A percentile compares a stretch with the other conserved stretches of the same genome.
These are phyloP conservation scores for Pulicaria dysenterica DNA, from an alignment of 129 eudicot genomes.

Conservation along the genomic window DNA sequence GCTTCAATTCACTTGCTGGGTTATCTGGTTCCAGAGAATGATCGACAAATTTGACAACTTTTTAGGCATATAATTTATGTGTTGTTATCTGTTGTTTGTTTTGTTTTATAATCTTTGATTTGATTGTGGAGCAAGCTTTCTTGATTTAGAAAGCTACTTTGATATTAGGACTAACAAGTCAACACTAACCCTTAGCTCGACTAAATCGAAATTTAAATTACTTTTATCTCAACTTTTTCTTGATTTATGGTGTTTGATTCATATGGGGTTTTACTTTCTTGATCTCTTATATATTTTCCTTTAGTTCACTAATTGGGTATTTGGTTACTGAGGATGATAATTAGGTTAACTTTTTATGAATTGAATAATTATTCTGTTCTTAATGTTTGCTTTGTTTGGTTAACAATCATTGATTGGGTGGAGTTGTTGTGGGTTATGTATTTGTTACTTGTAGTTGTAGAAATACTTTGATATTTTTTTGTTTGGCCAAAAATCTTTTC, in stretches of 20 bases:
- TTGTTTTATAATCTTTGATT: conserved; percentile 18
- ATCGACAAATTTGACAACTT: not conserved
- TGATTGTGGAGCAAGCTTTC: conserved; percentile 25
- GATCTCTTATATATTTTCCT: not conserved
- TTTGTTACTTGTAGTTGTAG: not conserved
- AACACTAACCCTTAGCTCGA: conserved; percentile 1
- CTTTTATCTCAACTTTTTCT: conserved; percentile 12
- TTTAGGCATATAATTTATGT: conserved; percentile 15
- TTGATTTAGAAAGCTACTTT: conserved; percentile 1
- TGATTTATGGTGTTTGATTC: conserved; percentile 19
- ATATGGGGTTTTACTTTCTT: not conserved
- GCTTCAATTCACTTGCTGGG: conserved; percentile 18
- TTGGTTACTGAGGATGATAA: too few species aligned
- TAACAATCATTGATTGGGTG: conserved; percentile 19
- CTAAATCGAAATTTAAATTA: not conserved
- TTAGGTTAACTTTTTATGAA: too few species aligned
- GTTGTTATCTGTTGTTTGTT: conserved; percentile 16
- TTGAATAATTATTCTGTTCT: not conserved
- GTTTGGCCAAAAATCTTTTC: not conserved
- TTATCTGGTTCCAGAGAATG: conserved; percentile 9
- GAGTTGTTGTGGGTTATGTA: not conserved
- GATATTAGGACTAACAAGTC: conserved; percentile 13
- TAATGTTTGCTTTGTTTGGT: conserved; percentile 14
- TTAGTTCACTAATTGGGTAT: not conserved
- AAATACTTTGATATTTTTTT: not conserved